Percentiles rank a stretch among this genome's conserved stretches.
Evolutionary conservation across 2,329 filamentous ascomycete genomes (phyloP).

Genomic region (Fusarium napiforme): DNA sequence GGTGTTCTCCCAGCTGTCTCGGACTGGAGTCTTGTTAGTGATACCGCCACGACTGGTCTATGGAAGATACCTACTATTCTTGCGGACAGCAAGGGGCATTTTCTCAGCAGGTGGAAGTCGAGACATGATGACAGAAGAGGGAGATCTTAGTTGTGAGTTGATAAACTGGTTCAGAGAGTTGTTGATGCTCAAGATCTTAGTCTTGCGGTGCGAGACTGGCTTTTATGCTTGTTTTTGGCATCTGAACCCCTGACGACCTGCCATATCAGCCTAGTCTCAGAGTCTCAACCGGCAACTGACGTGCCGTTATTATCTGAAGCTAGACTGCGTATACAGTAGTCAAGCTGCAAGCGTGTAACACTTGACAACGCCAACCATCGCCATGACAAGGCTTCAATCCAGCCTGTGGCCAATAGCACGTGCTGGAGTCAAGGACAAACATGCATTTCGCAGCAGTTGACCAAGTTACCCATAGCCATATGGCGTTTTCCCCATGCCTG

Average conservation of each 20-base stretch:
- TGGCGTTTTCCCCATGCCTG: neutral
- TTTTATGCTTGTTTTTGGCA: slow-evolving; percentile 18
- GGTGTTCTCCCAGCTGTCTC: slow-evolving; percentile 63
- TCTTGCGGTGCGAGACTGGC: neutral
- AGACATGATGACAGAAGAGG: slow-evolving; percentile 29
- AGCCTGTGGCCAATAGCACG: neutral
- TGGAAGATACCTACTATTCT: slow-evolving; percentile 55
- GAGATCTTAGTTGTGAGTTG: neutral
- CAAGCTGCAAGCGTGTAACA: neutral
- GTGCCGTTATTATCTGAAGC: neutral
- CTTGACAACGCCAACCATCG: slow-evolving; percentile 3
- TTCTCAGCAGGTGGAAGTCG: slow-evolving; percentile 60
- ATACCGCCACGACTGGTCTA: neutral
- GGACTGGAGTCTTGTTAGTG: slow-evolving; percentile 51
- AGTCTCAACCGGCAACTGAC: slow-evolving; percentile 1
- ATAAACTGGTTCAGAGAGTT: neutral
- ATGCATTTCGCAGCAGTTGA: neutral
- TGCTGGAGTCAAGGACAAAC: neutral
- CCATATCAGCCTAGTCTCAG: neutral
- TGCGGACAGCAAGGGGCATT: slow-evolving; percentile 62
- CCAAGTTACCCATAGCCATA: neutral
- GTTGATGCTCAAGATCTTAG: neutral
- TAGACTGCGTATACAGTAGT: slow-evolving; percentile 1
- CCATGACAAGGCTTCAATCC: neutral
- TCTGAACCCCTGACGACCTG: slow-evolving; percentile 13